Evolutionary conservation across 2,329 filamentous ascomycete genomes (phyloP).

Genomic region (Sporothrix variecibatus): DNA sequence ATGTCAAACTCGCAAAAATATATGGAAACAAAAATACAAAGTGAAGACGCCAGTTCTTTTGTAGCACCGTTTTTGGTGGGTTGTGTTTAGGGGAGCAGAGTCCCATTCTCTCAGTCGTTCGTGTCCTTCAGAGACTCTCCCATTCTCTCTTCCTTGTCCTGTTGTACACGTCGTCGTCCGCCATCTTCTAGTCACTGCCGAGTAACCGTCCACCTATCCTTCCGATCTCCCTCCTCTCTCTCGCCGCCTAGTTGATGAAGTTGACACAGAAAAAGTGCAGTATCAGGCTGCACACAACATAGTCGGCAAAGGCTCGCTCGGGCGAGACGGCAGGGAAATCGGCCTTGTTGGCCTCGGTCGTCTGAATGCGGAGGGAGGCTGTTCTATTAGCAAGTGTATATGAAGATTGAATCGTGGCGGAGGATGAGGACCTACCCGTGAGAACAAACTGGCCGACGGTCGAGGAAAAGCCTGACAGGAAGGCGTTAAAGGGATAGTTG

Average conservation of each 20-base stretch:
- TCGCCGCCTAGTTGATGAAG: conserved; percentile 82
- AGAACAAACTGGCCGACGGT: conserved; percentile 98
- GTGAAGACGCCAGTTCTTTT: conserved; percentile 21
- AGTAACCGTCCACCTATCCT: neutral
- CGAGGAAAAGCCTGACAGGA: conserved; percentile 90
- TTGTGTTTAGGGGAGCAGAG: neutral
- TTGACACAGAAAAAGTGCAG: conserved; percentile 99
- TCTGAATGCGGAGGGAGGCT: conserved; percentile 84
- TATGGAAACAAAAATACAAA: conserved; percentile 1
- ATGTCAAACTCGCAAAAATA: neutral
- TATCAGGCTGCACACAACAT: conserved; percentile 89
- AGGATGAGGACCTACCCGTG: conserved; percentile 63
- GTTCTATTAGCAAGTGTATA: neutral
- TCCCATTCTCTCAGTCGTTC: neutral
- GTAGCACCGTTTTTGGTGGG: neutral
- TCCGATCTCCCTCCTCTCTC: neutral
- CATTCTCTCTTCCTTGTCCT: neutral
- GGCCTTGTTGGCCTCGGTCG: conserved; percentile 75
- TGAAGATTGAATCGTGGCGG: neutral
- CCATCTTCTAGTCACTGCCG: neutral
- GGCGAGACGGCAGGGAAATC: conserved; percentile 77
- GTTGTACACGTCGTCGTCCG: neutral
- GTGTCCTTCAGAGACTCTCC: neutral
- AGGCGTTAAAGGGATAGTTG: conserved; percentile 98
- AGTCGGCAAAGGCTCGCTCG: conserved; percentile 94